Conservation (phyloP, 768 basidiomycete genomes). For the Lactarius evosmus region DNA sequence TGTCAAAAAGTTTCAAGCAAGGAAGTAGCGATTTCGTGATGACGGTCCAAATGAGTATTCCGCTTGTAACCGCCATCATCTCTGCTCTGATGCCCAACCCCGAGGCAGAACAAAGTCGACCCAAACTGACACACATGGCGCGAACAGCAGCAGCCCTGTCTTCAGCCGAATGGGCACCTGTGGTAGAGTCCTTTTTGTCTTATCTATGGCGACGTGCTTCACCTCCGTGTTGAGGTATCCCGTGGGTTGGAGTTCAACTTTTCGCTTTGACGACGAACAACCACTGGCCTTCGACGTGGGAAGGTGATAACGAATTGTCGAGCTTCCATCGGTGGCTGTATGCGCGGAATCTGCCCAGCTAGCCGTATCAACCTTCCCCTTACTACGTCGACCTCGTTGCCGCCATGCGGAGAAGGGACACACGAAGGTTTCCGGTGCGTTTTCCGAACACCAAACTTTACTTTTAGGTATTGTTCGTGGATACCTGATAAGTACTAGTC, state of each 20-base stretch:
- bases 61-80: not conserved
- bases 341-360: not conserved
- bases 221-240: not conserved
- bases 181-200: too few relatives aligned
- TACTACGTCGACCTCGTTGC: too few relatives aligned
- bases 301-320: too few relatives aligned
- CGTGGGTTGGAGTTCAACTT: not conserved
- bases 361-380: not conserved
- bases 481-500: not conserved
- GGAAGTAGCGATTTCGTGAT: not conserved
- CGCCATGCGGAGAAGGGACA: too few relatives aligned
- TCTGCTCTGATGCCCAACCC: not conserved
- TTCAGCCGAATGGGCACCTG: not conserved
- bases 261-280: not conserved
- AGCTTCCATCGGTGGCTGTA: not conserved
- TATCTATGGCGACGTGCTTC: not conserved
- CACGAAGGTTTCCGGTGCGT: not conserved
- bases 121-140: not conserved
- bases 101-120: not conserved
- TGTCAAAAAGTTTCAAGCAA: not conserved
- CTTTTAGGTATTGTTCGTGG: not conserved
- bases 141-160: not conserved
- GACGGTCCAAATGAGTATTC: not conserved
- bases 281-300: too few relatives aligned
- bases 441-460: not conserved